Percentiles rank a stretch among this genome's conserved stretches.
Conservation (phyloP, 768 basidiomycete species). For the Lactarius tabidus region DNA sequence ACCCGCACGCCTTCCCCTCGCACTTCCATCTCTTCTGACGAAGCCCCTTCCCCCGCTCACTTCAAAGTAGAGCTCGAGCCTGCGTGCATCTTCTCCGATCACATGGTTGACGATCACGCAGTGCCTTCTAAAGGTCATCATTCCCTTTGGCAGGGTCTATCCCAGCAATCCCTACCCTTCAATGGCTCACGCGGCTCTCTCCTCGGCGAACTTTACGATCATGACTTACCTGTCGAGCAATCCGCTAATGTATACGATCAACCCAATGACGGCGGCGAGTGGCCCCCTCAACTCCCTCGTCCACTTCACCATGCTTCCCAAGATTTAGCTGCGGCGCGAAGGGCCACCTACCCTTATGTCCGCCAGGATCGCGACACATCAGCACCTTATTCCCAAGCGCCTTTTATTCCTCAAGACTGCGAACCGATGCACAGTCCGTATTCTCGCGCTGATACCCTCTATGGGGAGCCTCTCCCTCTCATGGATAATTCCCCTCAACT, state of each 20-base stretch:
- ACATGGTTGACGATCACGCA: slow-evolving; percentile 40
- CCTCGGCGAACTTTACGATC: slow-evolving; percentile 69
- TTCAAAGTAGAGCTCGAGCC: slow-evolving; percentile 46
- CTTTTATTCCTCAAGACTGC: slow-evolving; percentile 44
- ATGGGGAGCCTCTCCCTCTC: slow-evolving; percentile 39
- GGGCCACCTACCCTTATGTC: slow-evolving; percentile 74
- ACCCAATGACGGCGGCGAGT: slow-evolving; percentile 26
- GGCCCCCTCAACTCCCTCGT: slow-evolving; percentile 27
- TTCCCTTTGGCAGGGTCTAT: slow-evolving; percentile 36
- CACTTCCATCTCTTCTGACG: slow-evolving; percentile 31
- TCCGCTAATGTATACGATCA: slow-evolving; percentile 28
- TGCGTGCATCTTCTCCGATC: slow-evolving; percentile 48
- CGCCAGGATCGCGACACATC: slow-evolving; percentile 61
- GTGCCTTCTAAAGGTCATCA: slow-evolving; percentile 41
- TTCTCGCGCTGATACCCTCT: slow-evolving; percentile 38
- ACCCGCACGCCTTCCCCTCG: slow-evolving; percentile 73
- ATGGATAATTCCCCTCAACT: slow-evolving; percentile 37
- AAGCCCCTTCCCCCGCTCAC: slow-evolving; percentile 32
- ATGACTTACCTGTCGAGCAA: slow-evolving; percentile 41
- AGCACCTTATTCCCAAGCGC: slow-evolving; percentile 38
- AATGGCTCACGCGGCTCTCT: slow-evolving; percentile 49
- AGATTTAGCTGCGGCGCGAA: slow-evolving; percentile 50
- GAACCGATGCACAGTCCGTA: slow-evolving; percentile 34
- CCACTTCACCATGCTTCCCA: slow-evolving; percentile 32
- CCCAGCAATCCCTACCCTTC: slow-evolving; percentile 33